Base-by-base conservation (phyloP, 371 early-diverging fungal genomes). In the Capniomyces stellatus region DNA sequence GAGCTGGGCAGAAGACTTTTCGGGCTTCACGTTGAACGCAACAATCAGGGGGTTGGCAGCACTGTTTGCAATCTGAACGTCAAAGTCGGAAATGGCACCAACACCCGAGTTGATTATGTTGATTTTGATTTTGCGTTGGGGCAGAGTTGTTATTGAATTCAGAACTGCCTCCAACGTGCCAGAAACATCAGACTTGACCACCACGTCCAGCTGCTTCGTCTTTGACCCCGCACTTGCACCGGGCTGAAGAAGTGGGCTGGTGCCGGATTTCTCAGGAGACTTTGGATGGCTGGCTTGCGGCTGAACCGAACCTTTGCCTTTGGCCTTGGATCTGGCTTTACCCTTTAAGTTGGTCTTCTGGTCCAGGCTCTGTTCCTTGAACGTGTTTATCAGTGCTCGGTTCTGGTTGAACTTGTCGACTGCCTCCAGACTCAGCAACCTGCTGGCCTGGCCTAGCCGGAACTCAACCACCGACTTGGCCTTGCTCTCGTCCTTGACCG, bases 121-220 rank as follows among this genome's bases (percentile, higher is more conserved):
- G 48, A 80, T 72, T 8, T 71, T 61, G 56, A 88, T 82, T 57
- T 90, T 82, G 58, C 84, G 78, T 28, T 71, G 75, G 1, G 89
- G 87, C 21, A 96, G 62, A 2, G 78, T 77, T 43, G 71, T 58
- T 15, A 96, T 64, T n/a, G 82, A 78, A 49, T 82, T 81, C 1
- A 76, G 72, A 3, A 96, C 75, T 0, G 97, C 94, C 63, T 95
- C 97, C 8, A 89, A 75, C 1, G 95, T 89, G 23, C 97, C 97
- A 49, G 85, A 83, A 2, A 96, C 96, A 65, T 96, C 97, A 50
- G 84, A 89, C 18, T 10, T 25, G 39, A 51, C 62, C 3, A 68
- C 51, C 2, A 58, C 44, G 13, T 28, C 54, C 28, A 61, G 12
- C 29, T 13, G 29, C 24, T 30, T 30, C n/a, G 4, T 8, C n/a